Evolutionary conservation across 1,139 yeast genomes (phyloP), one percentile per base, ranked within the genome.

Genomic region (Pichia sp.): DNA sequence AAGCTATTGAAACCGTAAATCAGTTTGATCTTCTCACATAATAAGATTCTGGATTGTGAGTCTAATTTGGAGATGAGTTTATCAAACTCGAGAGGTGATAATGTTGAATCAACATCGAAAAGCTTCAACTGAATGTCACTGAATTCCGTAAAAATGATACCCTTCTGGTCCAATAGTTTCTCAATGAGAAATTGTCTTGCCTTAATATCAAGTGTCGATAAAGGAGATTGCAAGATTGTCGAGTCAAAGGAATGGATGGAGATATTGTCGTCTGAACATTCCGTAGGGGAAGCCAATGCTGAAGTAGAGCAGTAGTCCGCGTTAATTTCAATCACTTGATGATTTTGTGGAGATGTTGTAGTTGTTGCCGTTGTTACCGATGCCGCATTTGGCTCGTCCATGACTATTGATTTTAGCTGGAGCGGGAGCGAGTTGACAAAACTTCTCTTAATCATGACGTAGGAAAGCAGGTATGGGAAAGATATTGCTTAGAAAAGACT

Each of bases 61-160:
- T 45, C 44, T 18, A 52, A 37, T 24, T 38, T 39, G 3, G 33
- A n/a, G 7, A 40, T 26, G 11, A 52, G 22, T 25, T 37, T 30
- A 31, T 49, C 50, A 20, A 52, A 51, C 39, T 52, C 55, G 1
- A 11, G 6, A 1, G 49, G 46, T 12, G 45, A 41, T 11, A 52
- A 19, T 2, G 52, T 44, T 19, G 53, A 50, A 27, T 51, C 55
- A 4, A 51, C 55, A 33, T 52, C 56, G 33, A 51, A 51, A 13
- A 50, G 35, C 31, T 45, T 50, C 24, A 51, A 34, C 31, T 52
- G 54, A 17, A 50, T 48, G 12, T 47, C 50, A 29, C 42, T 42
- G 16, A 39, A 41, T 33, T 52, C 52, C 1, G 55, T 48, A 30
- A 48, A 51, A 11, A 51, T 42, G 12, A 52, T 44, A 6, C 56